Percentiles rank a stretch among this genome's conserved stretches.
These are phyloP conservation scores for Papiliotrema nemorosa DNA, from an alignment of 1,284 basidiomycete genomes.

Conservation along the genomic window DNA sequence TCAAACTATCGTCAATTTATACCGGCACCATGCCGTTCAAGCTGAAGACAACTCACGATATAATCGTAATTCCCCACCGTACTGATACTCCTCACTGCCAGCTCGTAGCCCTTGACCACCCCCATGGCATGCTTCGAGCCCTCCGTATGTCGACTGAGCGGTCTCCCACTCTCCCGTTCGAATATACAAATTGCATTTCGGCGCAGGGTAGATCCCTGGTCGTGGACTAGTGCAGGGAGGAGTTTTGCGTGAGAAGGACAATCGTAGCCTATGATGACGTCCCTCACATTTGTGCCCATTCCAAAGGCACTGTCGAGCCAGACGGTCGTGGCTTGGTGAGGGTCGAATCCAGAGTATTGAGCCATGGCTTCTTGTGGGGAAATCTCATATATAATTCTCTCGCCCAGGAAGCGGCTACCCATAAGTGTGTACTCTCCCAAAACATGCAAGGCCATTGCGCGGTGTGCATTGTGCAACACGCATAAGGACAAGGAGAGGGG, in stretches of 20 bases:
- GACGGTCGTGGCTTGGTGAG: slow-evolving; percentile 60
- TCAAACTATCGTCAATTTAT: slow-evolving; percentile 52
- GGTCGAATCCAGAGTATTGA: slow-evolving; percentile 64
- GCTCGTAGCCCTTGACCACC: slow-evolving; percentile 59
- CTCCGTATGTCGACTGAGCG: slow-evolving; percentile 57
- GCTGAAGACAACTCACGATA: slow-evolving; percentile 11
- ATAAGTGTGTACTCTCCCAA: too few relatives aligned
- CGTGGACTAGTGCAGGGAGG: slow-evolving; percentile 59
- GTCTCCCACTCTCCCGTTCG: slow-evolving; percentile 59
- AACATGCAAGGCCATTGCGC: too few relatives aligned
- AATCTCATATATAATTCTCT: slow-evolving; percentile 65
- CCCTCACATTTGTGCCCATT: slow-evolving; percentile 56
- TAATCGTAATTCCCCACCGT: slow-evolving; percentile 62
- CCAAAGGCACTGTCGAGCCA: slow-evolving; percentile 66
- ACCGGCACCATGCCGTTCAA: too few relatives aligned
- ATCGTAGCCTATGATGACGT: slow-evolving; percentile 63
- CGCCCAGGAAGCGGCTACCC: slow-evolving; percentile 54
- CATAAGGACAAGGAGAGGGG: too few relatives aligned
- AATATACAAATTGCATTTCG: slow-evolving; percentile 62
- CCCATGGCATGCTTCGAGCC: slow-evolving; percentile 26
- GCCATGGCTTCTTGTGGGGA: slow-evolving; percentile 54
- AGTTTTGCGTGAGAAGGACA: slow-evolving; percentile 62
- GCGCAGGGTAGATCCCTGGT: slow-evolving; percentile 51
- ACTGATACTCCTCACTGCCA: slow-evolving; percentile 58
- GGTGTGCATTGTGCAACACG: too few relatives aligned